Base-by-base conservation (phyloP, 495 filamentous ascomycete genomes). In the Saxophila tyrrhenica region DNA sequence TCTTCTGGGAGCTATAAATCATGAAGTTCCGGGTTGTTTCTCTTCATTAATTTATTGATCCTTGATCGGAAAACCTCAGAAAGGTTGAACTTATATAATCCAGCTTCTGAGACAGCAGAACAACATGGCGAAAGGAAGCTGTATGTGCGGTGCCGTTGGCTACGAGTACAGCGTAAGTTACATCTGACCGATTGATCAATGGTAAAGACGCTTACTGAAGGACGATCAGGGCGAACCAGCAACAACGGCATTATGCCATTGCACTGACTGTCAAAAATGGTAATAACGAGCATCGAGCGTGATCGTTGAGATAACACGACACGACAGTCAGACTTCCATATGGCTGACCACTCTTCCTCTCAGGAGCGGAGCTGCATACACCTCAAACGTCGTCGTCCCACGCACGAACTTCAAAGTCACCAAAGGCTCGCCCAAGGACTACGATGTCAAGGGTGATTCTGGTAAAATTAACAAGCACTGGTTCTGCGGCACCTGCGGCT, bases 231-330 rank as follows among this genome's bases (percentile, higher is more conserved):
- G 51, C 51, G 51, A 53, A 15, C 38, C 39, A 15, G 39, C 35
- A 2, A 23, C n/a, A 3, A 53, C 51, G 3, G 73, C 72, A 19
- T 64, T 76, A 29, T 76, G 73, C 64, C 72, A 76, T 58, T 76
- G 73, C 65, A 62, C 54, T 11, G 73, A 75, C 49, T 76, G 72
- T 60, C 72, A 75, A 54, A 76, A 72, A 67, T 76, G 73, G 73
- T 65, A 72, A 21, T 72, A 7, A 5, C 29, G 13, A 35, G n/a
- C n/a, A n/a, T n/a, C n/a, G n/a, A n/a, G n/a, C n/a, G n/a, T n/a
- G n/a, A n/a, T n/a, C n/a, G n/a, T n/a, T n/a, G n/a, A n/a, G n/a
- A n/a, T n/a, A n/a, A n/a, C n/a, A n/a, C n/a, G n/a, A n/a, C n/a
- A n/a, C n/a, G n/a, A n/a, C n/a, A n/a, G n/a, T n/a, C n/a, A n/a